These are phyloP conservation scores for Candida sojae DNA, from an alignment of 1,139 yeast species.

Conservation along the genomic window DNA sequence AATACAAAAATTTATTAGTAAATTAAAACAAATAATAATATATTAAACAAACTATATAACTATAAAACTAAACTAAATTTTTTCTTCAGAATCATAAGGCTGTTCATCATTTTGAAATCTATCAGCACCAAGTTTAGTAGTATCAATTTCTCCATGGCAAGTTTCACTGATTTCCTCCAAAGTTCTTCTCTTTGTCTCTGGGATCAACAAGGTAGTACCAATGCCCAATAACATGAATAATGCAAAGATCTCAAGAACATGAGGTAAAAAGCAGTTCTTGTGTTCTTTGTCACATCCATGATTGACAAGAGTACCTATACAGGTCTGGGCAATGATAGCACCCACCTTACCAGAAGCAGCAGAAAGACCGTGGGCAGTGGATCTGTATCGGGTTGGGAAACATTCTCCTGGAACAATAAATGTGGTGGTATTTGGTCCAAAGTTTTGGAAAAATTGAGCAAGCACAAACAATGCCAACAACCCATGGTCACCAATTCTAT, in stretches of 20 bases:
- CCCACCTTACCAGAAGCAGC: conserved; percentile 97
- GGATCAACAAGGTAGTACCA: conserved; percentile 63
- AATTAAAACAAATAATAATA: too few relatives aligned
- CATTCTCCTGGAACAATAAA: conserved; percentile 95
- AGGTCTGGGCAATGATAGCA: conserved; percentile 93
- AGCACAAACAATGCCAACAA: conserved; percentile 73
- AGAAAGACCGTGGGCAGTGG: conserved; percentile 96
- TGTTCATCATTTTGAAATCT: conserved; percentile 35
- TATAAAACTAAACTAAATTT: neutral
- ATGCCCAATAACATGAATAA: conserved; percentile 84
- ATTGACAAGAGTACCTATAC: conserved; percentile 79
- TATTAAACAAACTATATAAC: neutral
- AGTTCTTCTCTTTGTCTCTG: conserved; percentile 90
- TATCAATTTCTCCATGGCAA: conserved; percentile 74
- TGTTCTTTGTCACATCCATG: conserved; percentile 67
- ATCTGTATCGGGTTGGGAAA: conserved; percentile 97
- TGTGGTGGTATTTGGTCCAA: conserved; percentile 95
- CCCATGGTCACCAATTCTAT: conserved; percentile 61
- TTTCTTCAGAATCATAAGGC: conserved; percentile 17
- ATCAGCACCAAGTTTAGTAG: conserved; percentile 41
- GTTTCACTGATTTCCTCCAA: conserved; percentile 78
- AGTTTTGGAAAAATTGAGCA: conserved; percentile 83
- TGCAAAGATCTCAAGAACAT: conserved; percentile 91
- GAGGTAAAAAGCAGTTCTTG: conserved; percentile 77
- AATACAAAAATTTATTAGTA: too few relatives aligned